A percentile compares a stretch with the other conserved stretches of the same genome.
Conservation (phyloP, 805 yeast species). For the Ogataea ramenticola region DNA sequence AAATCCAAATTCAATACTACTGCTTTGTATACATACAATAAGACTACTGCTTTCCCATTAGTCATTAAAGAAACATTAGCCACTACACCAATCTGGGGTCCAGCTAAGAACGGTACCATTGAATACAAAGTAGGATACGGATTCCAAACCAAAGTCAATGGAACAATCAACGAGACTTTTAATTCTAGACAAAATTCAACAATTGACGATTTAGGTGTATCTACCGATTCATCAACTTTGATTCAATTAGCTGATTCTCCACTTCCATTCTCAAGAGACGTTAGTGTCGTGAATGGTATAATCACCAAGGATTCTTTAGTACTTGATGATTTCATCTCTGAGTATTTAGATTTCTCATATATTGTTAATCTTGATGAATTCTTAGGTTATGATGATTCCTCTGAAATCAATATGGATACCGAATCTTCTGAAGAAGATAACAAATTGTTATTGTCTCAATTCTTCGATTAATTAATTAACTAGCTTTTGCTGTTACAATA, state of each 20-base stretch:
- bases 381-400: too few relatives aligned
- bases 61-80: slow-evolving; percentile 6
- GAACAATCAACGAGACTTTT: background rate
- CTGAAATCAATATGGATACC: too few relatives aligned
- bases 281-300: slow-evolving; percentile 9
- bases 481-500: too few relatives aligned
- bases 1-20: background rate
- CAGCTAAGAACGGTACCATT: slow-evolving; percentile 5
- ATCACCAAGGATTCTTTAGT: slow-evolving; percentile 8
- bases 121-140: slow-evolving; percentile 3
- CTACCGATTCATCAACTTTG: slow-evolving; percentile 5
- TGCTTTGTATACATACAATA: slow-evolving; percentile 6
- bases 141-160: slow-evolving; percentile 4
- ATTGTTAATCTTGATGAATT: background rate
- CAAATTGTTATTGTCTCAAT: too few relatives aligned
- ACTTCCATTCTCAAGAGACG: slow-evolving; percentile 10
- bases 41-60: slow-evolving; percentile 8
- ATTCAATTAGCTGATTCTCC: slow-evolving; percentile 1
- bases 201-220: slow-evolving; percentile 5
- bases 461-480: too few relatives aligned
- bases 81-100: slow-evolving; percentile 7
- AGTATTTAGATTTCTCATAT: background rate
- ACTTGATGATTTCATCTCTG: background rate
- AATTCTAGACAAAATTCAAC: slow-evolving; percentile 7
- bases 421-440: too few relatives aligned